Conservation (phyloP, 1,139 yeast species). For the Saccharomyces hybrid region DNA sequence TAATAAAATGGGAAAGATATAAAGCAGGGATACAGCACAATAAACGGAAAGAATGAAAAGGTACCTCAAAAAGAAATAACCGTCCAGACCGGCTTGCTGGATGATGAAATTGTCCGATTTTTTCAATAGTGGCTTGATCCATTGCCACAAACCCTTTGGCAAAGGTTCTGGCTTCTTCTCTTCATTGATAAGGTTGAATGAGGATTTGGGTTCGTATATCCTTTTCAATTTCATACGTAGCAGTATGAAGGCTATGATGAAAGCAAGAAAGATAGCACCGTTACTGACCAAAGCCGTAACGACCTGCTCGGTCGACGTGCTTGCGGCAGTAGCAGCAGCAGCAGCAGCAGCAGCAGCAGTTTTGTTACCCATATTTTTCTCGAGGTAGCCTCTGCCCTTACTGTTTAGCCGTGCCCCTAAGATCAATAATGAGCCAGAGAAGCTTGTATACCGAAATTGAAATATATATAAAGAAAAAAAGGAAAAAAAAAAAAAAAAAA, state of each 20-base stretch:
- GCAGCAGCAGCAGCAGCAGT: too few relatives aligned
- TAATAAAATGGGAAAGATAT: constrained; percentile 50
- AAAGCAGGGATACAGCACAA: constrained; percentile 35
- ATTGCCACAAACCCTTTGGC: constrained; percentile 54
- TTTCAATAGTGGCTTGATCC: constrained; percentile 49
- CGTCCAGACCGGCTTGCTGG: constrained; percentile 71
- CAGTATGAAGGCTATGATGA: constrained; percentile 45
- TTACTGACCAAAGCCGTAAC: constrained; percentile 52
- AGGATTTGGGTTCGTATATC: constrained; percentile 61
- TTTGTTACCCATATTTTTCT: too few relatives aligned
- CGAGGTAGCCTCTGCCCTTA: background rate
- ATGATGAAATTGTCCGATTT: constrained; percentile 59
- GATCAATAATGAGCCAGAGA: too few relatives aligned
- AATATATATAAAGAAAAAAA: background rate
- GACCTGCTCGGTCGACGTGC: constrained; percentile 58
- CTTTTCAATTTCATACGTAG: constrained; percentile 50
- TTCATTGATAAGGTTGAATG: constrained; percentile 49
- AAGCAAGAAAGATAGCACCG: constrained; percentile 45
- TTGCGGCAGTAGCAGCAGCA: constrained; percentile 19
- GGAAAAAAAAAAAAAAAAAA: background rate
- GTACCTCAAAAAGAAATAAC: constrained; percentile 59
- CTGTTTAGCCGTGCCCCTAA: background rate
- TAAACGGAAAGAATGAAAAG: constrained; percentile 40
- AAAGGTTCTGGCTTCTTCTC: constrained; percentile 56
- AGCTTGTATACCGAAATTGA: too few relatives aligned